Evolutionary conservation across 1,139 yeast species (phyloP).

Genomic region (Candida tetrigidarum): DNA sequence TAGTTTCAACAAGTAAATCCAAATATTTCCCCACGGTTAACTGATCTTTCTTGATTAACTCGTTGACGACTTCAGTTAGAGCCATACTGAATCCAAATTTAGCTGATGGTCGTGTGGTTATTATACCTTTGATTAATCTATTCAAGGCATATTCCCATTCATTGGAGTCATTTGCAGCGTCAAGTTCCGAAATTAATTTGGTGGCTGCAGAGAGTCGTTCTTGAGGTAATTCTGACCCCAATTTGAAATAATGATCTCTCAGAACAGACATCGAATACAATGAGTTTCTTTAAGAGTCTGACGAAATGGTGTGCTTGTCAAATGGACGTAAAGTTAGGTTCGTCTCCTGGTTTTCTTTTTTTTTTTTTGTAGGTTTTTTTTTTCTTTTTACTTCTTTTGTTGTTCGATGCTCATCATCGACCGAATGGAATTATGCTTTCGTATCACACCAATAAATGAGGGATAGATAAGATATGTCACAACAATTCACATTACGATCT

Average conservation of each 20-base stretch:
- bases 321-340: too few species aligned
- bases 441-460: too few species aligned
- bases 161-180: slow-evolving; percentile 42
- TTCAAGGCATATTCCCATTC: slow-evolving; percentile 87
- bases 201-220: slow-evolving; percentile 80
- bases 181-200: slow-evolving; percentile 61
- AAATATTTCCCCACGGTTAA: slow-evolving; percentile 42
- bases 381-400: slow-evolving; percentile 8
- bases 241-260: slow-evolving; percentile 75
- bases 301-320: neutral
- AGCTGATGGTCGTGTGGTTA: slow-evolving; percentile 83
- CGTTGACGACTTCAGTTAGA: slow-evolving; percentile 70
- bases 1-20: slow-evolving; percentile 44
- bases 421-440: too few species aligned
- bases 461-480: too few species aligned
- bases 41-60: slow-evolving; percentile 34
- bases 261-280: slow-evolving; percentile 38
- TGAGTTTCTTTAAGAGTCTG: neutral
- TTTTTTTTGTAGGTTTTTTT: neutral
- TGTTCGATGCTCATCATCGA: neutral
- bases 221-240: slow-evolving; percentile 75
- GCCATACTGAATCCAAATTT: slow-evolving; percentile 91
- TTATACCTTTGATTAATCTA: slow-evolving; percentile 78
- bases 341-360: too few species aligned
- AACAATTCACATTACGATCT: slow-evolving; percentile 13